Evolutionary conservation across 2,329 filamentous ascomycete genomes (phyloP).

Genomic region (Cytospora piceicola): DNA sequence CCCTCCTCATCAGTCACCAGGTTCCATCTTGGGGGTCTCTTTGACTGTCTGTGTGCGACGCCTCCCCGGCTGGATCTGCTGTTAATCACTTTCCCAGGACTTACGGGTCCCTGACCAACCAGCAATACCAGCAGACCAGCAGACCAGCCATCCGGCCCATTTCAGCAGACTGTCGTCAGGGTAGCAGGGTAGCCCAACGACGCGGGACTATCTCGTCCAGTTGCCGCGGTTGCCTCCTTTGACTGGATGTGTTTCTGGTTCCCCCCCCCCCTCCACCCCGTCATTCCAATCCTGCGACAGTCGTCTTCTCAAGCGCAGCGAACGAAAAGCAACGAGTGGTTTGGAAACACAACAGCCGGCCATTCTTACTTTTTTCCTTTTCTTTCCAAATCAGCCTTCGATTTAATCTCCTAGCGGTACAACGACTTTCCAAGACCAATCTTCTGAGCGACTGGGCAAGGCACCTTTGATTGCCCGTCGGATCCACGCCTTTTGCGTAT

Average conservation of each 20-base stretch:
- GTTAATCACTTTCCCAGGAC: slow-evolving; percentile 19
- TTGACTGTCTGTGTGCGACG: slow-evolving; percentile 19
- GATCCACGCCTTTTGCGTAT: slow-evolving; percentile 25
- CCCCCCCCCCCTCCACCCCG: slow-evolving; percentile 18
- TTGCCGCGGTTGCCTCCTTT: slow-evolving; percentile 16
- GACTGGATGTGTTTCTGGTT: slow-evolving; percentile 26
- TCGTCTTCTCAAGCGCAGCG: slow-evolving; percentile 13
- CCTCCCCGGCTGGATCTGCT: slow-evolving; percentile 22
- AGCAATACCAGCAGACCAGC: slow-evolving; percentile 22
- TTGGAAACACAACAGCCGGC: slow-evolving; percentile 12
- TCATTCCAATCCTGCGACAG: slow-evolving; percentile 27
- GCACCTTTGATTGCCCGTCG: slow-evolving; percentile 32
- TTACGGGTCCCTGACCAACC: slow-evolving; percentile 19
- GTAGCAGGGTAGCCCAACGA: slow-evolving; percentile 23
- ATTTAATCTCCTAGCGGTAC: slow-evolving; percentile 14
- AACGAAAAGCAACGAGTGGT: slow-evolving; percentile 15
- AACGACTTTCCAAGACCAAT: slow-evolving; percentile 15
- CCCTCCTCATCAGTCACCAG: neutral
- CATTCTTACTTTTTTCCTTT: slow-evolving; percentile 23
- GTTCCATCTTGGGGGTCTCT: neutral
- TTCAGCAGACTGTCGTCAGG: slow-evolving; percentile 13
- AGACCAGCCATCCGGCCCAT: slow-evolving; percentile 15
- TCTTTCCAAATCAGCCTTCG: slow-evolving; percentile 7
- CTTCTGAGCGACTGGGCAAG: slow-evolving; percentile 19
- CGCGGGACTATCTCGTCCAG: slow-evolving; percentile 12